A percentile compares a stretch with the other conserved stretches of the same genome.
Conservation (phyloP, 192 early-diverging fungal species). For the Geosiphon pyriformis region DNA sequence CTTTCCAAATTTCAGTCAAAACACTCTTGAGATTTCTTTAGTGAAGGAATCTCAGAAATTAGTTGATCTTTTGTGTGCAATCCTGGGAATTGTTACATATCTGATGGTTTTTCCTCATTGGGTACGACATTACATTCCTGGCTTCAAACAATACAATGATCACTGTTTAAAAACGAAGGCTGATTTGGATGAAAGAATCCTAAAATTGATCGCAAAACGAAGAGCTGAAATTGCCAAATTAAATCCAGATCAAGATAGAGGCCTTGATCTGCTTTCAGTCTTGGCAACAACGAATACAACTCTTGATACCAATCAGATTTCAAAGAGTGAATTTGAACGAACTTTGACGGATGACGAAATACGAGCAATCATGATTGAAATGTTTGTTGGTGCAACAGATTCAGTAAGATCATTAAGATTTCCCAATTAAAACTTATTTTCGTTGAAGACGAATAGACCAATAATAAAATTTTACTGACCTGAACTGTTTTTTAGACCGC, state of each 20-base stretch:
- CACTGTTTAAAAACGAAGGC: not conserved
- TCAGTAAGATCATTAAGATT: not conserved
- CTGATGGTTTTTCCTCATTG: not conserved
- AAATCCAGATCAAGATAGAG: not conserved
- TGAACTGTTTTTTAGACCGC: not conserved
- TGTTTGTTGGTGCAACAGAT: not conserved
- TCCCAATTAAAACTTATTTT: not conserved
- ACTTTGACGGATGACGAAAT: constrained; percentile 10
- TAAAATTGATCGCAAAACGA: not conserved
- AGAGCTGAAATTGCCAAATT: constrained; percentile 11
- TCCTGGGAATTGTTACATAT: not conserved
- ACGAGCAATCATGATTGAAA: not conserved
- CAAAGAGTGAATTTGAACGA: not conserved
- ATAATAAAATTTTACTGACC: not conserved
- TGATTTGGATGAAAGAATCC: not conserved
- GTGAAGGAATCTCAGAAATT: not conserved
- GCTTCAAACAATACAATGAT: not conserved
- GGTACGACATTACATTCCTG: not conserved
- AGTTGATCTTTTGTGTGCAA: not conserved
- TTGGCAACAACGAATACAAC: constrained; percentile 8
- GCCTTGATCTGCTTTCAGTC: constrained; percentile 9
- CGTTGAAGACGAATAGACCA: not conserved
- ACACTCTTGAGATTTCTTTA: not conserved
- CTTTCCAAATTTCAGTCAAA: not conserved
- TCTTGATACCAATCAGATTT: not conserved